These are phyloP conservation scores for Boletus semigastroideus DNA, from an alignment of 1,284 basidiomycete species.

Conservation along the genomic window DNA sequence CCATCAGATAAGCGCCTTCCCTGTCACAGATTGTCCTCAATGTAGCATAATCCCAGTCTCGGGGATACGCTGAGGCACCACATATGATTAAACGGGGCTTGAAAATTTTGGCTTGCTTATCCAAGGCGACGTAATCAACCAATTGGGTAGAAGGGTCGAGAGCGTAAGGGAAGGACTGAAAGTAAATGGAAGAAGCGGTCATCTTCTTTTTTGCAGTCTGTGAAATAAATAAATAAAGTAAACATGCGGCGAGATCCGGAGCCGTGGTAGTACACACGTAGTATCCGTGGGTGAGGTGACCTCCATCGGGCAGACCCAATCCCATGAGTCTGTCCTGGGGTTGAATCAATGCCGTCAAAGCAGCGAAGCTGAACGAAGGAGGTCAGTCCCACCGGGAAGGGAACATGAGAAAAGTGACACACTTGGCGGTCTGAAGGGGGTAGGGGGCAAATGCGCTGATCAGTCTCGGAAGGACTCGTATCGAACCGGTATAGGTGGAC, in stretches of 20 bases:
- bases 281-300: constrained; percentile 97
- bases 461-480: background rate
- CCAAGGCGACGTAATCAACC: constrained; percentile 87
- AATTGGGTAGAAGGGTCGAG: constrained; percentile 85
- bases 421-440: constrained; percentile 77
- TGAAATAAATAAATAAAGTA: constrained; percentile 28
- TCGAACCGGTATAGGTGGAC: constrained; percentile 34
- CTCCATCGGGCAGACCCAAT: constrained; percentile 97
- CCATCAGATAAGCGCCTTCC: constrained; percentile 92
- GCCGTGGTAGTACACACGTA: constrained; percentile 58
- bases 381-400: constrained; percentile 4
- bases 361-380: constrained; percentile 76
- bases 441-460: background rate
- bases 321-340: constrained; percentile 99
- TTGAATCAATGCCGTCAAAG: constrained; percentile 94
- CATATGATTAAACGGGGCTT: constrained; percentile 97
- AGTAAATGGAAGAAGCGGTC: constrained; percentile 99
- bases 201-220: constrained; percentile 99
- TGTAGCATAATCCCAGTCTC: constrained; percentile 93
- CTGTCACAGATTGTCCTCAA: constrained; percentile 83
- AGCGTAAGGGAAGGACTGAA: constrained; percentile 97
- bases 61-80: constrained; percentile 97
- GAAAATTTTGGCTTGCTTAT: constrained; percentile 91
- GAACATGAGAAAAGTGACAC: constrained; percentile 22
- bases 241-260: constrained; percentile 26